Evolutionary conservation across 2,329 filamentous ascomycete genomes (phyloP).

Genomic region (Tothia fuscella): DNA sequence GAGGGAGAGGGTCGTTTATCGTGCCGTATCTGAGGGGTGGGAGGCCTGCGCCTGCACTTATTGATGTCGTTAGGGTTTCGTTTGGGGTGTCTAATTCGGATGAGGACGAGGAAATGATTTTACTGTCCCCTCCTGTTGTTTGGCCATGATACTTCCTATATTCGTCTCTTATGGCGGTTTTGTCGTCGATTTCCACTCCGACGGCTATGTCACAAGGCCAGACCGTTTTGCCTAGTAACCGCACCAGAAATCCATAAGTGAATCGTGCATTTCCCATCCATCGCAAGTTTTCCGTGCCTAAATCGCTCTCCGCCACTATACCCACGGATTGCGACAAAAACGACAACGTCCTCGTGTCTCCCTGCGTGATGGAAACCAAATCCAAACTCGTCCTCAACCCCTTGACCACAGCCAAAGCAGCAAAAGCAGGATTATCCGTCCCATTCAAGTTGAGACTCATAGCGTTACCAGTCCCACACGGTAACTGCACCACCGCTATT

Average conservation of each 20-base stretch:
- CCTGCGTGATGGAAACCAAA: slow-evolving; percentile 73
- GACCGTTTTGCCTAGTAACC: slow-evolving; percentile 61
- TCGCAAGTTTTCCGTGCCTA: slow-evolving; percentile 79
- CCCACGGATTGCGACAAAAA: slow-evolving; percentile 87
- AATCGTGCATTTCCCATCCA: slow-evolving; percentile 90
- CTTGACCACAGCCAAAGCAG: slow-evolving; percentile 77
- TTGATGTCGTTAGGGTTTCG: not conserved
- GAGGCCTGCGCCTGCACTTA: slow-evolving; percentile 33
- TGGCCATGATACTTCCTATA: slow-evolving; percentile 19
- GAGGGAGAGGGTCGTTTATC: slow-evolving; percentile 61
- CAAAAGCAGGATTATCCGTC: slow-evolving; percentile 59
- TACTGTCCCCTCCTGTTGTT: slow-evolving; percentile 13
- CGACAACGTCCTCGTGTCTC: slow-evolving; percentile 56
- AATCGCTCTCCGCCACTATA: slow-evolving; percentile 78
- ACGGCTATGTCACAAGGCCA: slow-evolving; percentile 86
- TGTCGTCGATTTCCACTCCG: slow-evolving; percentile 69
- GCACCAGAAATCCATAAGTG: slow-evolving; percentile 68
- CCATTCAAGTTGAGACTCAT: slow-evolving; percentile 86
- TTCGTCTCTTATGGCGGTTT: slow-evolving; percentile 32
- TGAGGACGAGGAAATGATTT: not conserved
- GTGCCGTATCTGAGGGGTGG: slow-evolving; percentile 71
- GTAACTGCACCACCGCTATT: slow-evolving; percentile 74
- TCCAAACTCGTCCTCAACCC: slow-evolving; percentile 76
- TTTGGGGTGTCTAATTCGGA: slow-evolving; percentile 14
- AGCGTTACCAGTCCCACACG: slow-evolving; percentile 88